Base-by-base conservation (phyloP, 768 basidiomycete species). In the Russula emetica region DNA sequence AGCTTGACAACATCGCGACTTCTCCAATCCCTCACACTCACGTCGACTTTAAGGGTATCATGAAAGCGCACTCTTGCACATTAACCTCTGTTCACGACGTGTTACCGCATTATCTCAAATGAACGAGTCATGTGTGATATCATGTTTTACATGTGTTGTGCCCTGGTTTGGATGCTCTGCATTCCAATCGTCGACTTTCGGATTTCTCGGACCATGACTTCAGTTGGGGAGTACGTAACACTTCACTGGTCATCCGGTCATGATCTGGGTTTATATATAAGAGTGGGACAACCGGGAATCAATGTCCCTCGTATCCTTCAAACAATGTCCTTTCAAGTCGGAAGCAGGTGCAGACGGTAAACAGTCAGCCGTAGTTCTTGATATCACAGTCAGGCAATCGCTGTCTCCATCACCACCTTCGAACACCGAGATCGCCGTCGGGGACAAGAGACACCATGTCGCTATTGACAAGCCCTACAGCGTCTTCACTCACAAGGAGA, bases 1-100 rank as follows among this genome's bases (percentile, higher is more conserved):
- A 81, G 62, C 71, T 70, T 18, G 85, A 90, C 69, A 89, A 88
- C 61, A 67, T 85, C 49, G 78, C 82, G 30, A 76, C 75, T 30
- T 68, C 74, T 10, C 67, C 69, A 28, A 69, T 72, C n/a, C 57
- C 71, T 6, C 28, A 56, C 10, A 70, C 58, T 30, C 42, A 67
- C n/a, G 36, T 74, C n/a, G 67, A 72, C 18, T 77, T 78, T 60
- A 66, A 63, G 20, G 58, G 61, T 30, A 67, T 75, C 42, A 68
- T 74, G 51, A 60, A 57, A 22, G 60, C 68, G 14, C 73, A 72
- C 68, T 74, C 70, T n/a, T 69, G 58, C 26, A 68, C 63, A 6
- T 62, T 70, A 40, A 71, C 70, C 28, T 66, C 69, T 36, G 70
- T 70, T 40, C 72, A 69, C 22, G 62, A 72, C 1, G 69, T 74